A percentile compares a stretch with the other conserved stretches of the same genome.
phyloP scores from a whole-genome alignment of 352 stramenopile species.

The Lagenidium sp. region DNA sequence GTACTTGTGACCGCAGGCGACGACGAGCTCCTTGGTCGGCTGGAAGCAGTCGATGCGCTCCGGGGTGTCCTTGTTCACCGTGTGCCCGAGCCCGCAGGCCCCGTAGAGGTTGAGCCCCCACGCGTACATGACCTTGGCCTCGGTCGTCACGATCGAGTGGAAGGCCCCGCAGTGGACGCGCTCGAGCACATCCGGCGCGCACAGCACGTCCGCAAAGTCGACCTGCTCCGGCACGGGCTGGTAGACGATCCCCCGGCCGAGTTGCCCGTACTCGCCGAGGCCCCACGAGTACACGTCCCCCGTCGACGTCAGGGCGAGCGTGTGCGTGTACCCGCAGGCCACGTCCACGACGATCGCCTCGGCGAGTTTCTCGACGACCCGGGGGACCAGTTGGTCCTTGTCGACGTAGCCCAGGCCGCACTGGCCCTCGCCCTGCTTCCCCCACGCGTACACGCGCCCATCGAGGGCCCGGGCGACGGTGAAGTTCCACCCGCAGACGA shows the following conservation, averaged over 20 bases:
- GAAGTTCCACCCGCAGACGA: slow-evolving; percentile 82
- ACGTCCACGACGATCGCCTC: slow-evolving; percentile 45
- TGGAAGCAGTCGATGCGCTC: slow-evolving; percentile 73
- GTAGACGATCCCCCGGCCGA: slow-evolving; percentile 83
- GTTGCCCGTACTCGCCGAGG: slow-evolving; percentile 84
- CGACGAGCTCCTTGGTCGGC: slow-evolving; percentile 32
- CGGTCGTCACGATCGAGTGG: slow-evolving; percentile 62
- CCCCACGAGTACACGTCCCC: slow-evolving; percentile 87
- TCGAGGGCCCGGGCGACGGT: slow-evolving; percentile 42
- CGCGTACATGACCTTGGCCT: slow-evolving; percentile 53
- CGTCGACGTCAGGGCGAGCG: slow-evolving; percentile 56
- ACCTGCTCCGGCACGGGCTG: slow-evolving; percentile 61
- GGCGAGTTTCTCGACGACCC: slow-evolving; percentile 33
- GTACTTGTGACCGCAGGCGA: slow-evolving; percentile 79
- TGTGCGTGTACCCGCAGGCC: slow-evolving; percentile 85
- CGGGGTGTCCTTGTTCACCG: slow-evolving; percentile 67
- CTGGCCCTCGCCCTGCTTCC: slow-evolving; percentile 82
- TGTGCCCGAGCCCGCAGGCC: slow-evolving; percentile 70
- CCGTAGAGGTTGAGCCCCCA: slow-evolving; percentile 80
- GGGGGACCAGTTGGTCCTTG: slow-evolving; percentile 68
- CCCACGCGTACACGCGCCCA: slow-evolving; percentile 72
- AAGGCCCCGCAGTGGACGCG: slow-evolving; percentile 76
- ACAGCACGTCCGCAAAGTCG: slow-evolving; percentile 35
- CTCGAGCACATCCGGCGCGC: slow-evolving; percentile 28
- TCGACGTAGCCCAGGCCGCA: slow-evolving; percentile 77